Evolutionary conservation across 2,329 filamentous ascomycete species (phyloP).

Genomic region (Ophiostoma sp.): DNA sequence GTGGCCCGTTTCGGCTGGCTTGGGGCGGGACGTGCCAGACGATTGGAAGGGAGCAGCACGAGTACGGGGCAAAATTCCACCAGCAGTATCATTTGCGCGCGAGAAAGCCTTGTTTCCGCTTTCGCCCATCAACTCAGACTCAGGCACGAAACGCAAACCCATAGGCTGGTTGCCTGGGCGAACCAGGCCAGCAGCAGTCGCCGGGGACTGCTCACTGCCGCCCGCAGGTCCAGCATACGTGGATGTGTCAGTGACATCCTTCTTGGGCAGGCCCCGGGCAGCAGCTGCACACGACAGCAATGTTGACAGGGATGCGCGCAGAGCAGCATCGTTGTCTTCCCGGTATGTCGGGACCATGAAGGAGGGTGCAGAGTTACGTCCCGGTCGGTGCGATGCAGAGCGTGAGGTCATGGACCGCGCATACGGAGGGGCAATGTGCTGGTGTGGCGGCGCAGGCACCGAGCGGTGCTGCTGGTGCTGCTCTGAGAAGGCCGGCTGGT

Average conservation of each 20-base stretch:
- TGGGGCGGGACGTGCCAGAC: not conserved
- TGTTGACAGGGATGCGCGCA: constrained; percentile 89
- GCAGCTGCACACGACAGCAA: constrained; percentile 91
- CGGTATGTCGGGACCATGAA: constrained; percentile 56
- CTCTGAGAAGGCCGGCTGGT: constrained; percentile 34
- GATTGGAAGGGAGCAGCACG: not conserved
- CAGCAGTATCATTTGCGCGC: no score
- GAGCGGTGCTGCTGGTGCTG: constrained; percentile 44
- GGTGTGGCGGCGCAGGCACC: constrained; percentile 33
- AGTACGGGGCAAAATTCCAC: not conserved
- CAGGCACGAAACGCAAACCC: constrained; percentile 54
- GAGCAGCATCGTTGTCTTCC: constrained; percentile 85
- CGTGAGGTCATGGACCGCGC: constrained; percentile 9
- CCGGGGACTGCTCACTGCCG: constrained; percentile 33
- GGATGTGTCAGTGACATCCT: constrained; percentile 31
- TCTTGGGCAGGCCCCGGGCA: constrained; percentile 72
- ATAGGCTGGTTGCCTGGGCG: constrained; percentile 49
- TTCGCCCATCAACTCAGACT: constrained; percentile 50
- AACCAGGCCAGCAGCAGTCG: constrained; percentile 37
- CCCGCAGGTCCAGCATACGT: not conserved
- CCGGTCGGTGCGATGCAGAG: constrained; percentile 2
- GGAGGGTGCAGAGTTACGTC: not conserved
- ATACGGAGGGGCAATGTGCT: constrained; percentile 37
- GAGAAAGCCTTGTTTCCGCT: constrained; percentile 26
- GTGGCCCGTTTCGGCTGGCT: not conserved